Conservation (phyloP, 2,329 filamentous ascomycete genomes). For the Colletotrichum sp. region DNA sequence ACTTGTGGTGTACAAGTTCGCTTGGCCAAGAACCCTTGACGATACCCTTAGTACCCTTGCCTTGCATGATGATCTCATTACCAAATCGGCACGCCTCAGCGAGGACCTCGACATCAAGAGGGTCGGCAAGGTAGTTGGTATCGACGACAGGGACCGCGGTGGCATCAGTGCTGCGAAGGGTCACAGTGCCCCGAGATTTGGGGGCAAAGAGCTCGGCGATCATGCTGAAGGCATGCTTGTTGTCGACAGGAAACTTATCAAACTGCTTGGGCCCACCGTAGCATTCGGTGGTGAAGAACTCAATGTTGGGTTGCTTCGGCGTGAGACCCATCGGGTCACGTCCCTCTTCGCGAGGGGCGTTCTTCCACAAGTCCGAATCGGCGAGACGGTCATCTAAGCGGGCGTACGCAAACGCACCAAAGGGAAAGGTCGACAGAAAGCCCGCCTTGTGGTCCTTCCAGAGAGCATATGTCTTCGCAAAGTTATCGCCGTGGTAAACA, state of each 20-base stretch:
- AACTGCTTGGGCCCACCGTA: constrained; percentile 67
- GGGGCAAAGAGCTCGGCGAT: constrained; percentile 63
- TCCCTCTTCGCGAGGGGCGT: constrained; percentile 49
- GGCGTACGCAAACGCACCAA: constrained; percentile 66
- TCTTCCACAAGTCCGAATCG: constrained; percentile 59
- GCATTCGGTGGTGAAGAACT: constrained; percentile 68
- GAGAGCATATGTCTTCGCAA: constrained; percentile 53
- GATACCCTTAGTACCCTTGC: constrained; percentile 61
- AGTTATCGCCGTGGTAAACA: constrained; percentile 58
- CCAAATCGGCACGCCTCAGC: constrained; percentile 62
- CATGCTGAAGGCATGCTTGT: constrained; percentile 62
- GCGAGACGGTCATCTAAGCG: constrained; percentile 65
- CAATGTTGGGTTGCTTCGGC: constrained; percentile 61
- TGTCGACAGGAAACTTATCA: constrained; percentile 54
- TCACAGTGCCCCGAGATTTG: constrained; percentile 61
- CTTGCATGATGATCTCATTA: constrained; percentile 64
- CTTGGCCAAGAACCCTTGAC: constrained; percentile 66
- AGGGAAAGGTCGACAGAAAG: constrained; percentile 65
- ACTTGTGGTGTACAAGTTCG: constrained; percentile 54
- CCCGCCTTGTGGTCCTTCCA: constrained; percentile 66
- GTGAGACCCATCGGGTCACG: constrained; percentile 69
- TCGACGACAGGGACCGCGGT: constrained; percentile 60
- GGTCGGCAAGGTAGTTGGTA: constrained; percentile 62
- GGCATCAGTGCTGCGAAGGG: constrained; percentile 52
- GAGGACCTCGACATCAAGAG: constrained; percentile 63